phyloP scores from a whole-genome alignment of 2,329 filamentous ascomycete species.

The Aspergillus ruber region DNA sequence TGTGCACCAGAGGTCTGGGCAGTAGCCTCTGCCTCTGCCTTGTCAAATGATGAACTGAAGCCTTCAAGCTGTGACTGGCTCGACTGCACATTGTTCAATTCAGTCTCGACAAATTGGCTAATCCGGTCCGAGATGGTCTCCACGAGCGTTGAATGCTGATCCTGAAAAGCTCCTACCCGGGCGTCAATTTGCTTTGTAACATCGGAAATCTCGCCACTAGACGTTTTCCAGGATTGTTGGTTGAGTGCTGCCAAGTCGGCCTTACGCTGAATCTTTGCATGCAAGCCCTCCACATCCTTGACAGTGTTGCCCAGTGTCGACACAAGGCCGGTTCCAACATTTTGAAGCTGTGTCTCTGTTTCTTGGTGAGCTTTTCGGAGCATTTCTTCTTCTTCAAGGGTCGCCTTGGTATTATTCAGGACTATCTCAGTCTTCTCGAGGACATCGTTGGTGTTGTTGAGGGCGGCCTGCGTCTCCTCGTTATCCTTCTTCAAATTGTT shows the following conservation, averaged over 20 bases:
- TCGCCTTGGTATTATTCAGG: constrained; percentile 67
- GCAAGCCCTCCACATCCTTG: constrained; percentile 70
- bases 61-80: constrained; percentile 66
- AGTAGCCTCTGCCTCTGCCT: constrained; percentile 62
- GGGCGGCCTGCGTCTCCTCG: constrained; percentile 62
- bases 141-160: constrained; percentile 66
- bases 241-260: constrained; percentile 78
- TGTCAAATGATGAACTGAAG: constrained; percentile 61
- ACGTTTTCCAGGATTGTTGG: constrained; percentile 68
- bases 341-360: constrained; percentile 71
- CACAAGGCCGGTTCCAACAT: constrained; percentile 69
- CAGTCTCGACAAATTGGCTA: constrained; percentile 67
- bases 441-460: constrained; percentile 74
- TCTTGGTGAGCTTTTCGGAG: constrained; percentile 77
- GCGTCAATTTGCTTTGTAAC: constrained; percentile 72
- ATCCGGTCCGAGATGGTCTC: constrained; percentile 63
- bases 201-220: constrained; percentile 67
- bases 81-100: constrained; percentile 63
- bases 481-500: constrained; percentile 85
- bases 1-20: constrained; percentile 49
- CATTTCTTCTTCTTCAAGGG: constrained; percentile 70
- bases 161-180: constrained; percentile 65
- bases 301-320: constrained; percentile 72
- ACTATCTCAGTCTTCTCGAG: constrained; percentile 85
- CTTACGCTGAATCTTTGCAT: constrained; percentile 78